Evolutionary conservation across 2,329 filamentous ascomycete species (phyloP).

Genomic region (Clarireedia paspali): DNA sequence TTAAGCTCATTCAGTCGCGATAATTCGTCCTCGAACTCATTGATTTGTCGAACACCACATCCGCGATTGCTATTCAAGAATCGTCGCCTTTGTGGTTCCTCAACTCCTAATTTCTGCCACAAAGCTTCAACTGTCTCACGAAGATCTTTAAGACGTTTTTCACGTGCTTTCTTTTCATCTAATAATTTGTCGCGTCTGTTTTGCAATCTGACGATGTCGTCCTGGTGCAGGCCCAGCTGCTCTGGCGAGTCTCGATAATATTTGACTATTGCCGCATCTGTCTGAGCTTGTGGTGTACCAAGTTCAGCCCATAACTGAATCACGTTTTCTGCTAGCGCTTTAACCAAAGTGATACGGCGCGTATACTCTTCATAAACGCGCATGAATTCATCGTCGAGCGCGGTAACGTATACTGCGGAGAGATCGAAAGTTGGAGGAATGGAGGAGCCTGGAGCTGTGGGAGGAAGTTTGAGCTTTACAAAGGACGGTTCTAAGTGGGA

Average conservation of each 20-base stretch:
- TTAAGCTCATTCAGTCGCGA: slow-evolving; percentile 84
- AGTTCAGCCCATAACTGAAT: slow-evolving; percentile 95
- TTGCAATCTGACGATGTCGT: slow-evolving; percentile 69
- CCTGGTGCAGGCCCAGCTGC: slow-evolving; percentile 84
- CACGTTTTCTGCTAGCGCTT: slow-evolving; percentile 70
- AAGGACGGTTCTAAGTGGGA: slow-evolving; percentile 90
- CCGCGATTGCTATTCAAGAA: slow-evolving; percentile 86
- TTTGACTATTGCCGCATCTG: slow-evolving; percentile 79
- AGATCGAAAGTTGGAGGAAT: slow-evolving; percentile 83
- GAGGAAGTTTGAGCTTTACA: slow-evolving; percentile 76
- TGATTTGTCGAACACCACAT: slow-evolving; percentile 84
- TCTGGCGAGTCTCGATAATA: slow-evolving; percentile 86
- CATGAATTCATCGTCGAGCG: slow-evolving; percentile 84
- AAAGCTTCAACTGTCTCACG: slow-evolving; percentile 71
- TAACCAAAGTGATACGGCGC: slow-evolving; percentile 68
- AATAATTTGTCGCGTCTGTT: slow-evolving; percentile 72
- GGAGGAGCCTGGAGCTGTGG: slow-evolving; percentile 66
- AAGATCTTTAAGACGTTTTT: slow-evolving; percentile 68
- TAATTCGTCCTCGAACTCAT: slow-evolving; percentile 92
- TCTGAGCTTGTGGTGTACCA: slow-evolving; percentile 87
- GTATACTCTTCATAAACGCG: slow-evolving; percentile 96
- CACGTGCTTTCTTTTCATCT: slow-evolving; percentile 81
- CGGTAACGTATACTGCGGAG: slow-evolving; percentile 80
- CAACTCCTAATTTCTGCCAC: slow-evolving; percentile 82
- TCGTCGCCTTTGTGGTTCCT: slow-evolving; percentile 72